A percentile compares a stretch with the other conserved stretches of the same genome.
These are phyloP conservation scores for Tolypocladium nubicola DNA, from an alignment of 2,329 filamentous ascomycete species.

Conservation along the genomic window DNA sequence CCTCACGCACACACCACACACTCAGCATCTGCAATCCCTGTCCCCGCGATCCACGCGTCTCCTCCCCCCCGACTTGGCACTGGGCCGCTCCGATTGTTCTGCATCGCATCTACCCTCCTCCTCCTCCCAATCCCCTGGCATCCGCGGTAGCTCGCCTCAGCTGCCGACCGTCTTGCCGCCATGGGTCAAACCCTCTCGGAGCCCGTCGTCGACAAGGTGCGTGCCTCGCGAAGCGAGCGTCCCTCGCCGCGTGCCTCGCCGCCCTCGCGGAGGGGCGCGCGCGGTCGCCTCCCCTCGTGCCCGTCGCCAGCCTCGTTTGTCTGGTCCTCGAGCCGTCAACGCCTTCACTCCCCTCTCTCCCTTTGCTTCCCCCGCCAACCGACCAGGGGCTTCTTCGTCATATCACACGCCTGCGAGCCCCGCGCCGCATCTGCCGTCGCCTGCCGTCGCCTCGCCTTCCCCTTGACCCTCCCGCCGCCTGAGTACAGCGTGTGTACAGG, in stretches of 20 bases:
- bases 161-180: conserved; percentile 19
- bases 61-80: not conserved
- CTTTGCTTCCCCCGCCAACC: not conserved
- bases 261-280: not conserved
- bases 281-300: not conserved
- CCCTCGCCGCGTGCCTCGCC: not conserved
- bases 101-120: conserved; percentile 2
- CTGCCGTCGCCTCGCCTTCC: not conserved
- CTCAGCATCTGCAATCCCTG: not conserved
- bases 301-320: not conserved
- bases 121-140: conserved; percentile 3
- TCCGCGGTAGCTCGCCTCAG: conserved; percentile 14
- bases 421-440: not conserved
- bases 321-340: not conserved
- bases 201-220: conserved; percentile 96
- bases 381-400: not conserved
- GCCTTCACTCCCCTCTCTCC: not conserved
- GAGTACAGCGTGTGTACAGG: not conserved
- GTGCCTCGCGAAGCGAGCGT: conserved; percentile 6
- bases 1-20: conserved; percentile 1
- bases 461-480: not conserved
- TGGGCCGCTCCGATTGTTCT: conserved; percentile 1
- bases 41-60: conserved; percentile 1
- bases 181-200: conserved; percentile 99
- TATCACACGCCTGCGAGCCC: not conserved